Conservation (phyloP, 805 yeast species). For the Yamadazyma paraphyllophila region DNA sequence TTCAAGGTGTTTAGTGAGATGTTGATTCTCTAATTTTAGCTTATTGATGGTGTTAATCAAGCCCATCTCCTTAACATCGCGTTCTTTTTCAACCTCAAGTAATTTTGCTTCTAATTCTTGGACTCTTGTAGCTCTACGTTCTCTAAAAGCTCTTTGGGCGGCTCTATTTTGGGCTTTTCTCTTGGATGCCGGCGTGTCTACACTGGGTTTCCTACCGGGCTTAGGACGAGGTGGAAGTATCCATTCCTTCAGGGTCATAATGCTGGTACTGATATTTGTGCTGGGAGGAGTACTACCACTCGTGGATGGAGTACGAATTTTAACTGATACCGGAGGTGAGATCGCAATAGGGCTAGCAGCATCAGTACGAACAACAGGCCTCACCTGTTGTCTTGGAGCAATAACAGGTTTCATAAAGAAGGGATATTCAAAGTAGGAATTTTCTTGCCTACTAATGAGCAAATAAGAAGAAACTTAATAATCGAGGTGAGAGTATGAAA, state of each 20-base stretch:
- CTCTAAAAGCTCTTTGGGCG: constrained; percentile 91
- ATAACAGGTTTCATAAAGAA: background rate
- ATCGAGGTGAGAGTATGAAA: constrained; percentile 5
- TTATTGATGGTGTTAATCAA: constrained; percentile 51
- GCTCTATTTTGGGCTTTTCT: constrained; percentile 90
- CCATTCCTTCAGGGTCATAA: constrained; percentile 60
- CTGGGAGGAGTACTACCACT: background rate
- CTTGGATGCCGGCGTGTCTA: constrained; percentile 80
- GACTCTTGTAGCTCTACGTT: constrained; percentile 78
- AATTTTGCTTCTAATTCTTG: constrained; percentile 72
- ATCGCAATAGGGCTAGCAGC: constrained; percentile 4
- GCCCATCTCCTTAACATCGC: constrained; percentile 57
- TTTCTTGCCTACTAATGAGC: constrained; percentile 3
- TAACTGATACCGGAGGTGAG: constrained; percentile 12
- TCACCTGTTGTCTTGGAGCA: background rate
- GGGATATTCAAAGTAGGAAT: background rate
- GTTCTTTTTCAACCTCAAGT: constrained; percentile 64
- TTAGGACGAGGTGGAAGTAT: constrained; percentile 57
- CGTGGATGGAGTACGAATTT: constrained; percentile 2
- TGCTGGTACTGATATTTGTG: constrained; percentile 17
- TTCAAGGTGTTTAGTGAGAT: constrained; percentile 41
- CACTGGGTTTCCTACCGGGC: constrained; percentile 60
- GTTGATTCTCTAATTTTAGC: constrained; percentile 45
- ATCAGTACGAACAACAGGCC: constrained; percentile 10
- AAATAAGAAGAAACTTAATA: constrained; percentile 5